Conservation (phyloP, 164 flowering plant species). For the Tetracentron sinense region DNA sequence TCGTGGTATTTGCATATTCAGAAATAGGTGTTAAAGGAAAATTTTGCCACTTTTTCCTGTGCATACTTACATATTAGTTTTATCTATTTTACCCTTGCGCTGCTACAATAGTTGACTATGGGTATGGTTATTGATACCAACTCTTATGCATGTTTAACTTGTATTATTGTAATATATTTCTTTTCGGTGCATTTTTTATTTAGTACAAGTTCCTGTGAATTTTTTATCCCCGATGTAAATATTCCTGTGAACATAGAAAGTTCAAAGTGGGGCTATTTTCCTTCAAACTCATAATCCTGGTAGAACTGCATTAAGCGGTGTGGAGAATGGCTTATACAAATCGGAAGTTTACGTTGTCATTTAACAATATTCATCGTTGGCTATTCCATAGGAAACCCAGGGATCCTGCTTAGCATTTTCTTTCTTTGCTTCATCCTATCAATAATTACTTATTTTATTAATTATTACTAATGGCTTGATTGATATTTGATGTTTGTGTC, state of each 20-base stretch:
- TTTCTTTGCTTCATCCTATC: background rate
- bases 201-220: background rate
- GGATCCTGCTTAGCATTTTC: background rate
- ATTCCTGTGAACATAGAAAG: background rate
- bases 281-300: background rate
- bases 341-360: background rate
- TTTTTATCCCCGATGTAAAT: too few species aligned
- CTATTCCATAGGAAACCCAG: background rate
- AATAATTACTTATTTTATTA: background rate
- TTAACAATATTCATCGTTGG: background rate
- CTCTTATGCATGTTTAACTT: too few species aligned
- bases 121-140: too few species aligned
- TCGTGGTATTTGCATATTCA: too few species aligned
- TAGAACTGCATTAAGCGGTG: background rate
- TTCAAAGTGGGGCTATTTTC: background rate
- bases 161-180: background rate
- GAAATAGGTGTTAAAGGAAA: too few species aligned
- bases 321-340: background rate
- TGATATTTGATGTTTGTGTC: constrained; percentile 1
- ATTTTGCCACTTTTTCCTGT: too few species aligned
- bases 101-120: background rate
- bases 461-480: background rate
- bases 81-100: background rate
- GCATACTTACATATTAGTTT: too few species aligned
- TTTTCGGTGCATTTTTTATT: background rate